A percentile compares a stretch with the other conserved stretches of the same genome.
Conservation (phyloP, 163 green algal genomes). For the Volvox carteri region DNA sequence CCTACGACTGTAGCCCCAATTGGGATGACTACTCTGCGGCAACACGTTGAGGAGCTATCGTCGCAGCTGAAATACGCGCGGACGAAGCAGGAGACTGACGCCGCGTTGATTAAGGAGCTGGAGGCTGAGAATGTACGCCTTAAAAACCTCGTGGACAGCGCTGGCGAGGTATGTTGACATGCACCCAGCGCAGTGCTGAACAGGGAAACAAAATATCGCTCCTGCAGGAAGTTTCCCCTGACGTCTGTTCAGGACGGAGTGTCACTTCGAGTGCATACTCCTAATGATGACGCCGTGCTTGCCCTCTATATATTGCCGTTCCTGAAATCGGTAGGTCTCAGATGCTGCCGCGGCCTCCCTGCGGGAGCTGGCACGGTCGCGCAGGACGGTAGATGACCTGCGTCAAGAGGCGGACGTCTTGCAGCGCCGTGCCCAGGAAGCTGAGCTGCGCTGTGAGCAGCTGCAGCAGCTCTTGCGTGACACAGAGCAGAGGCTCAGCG, state of each 20-base stretch:
- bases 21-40: conserved; percentile 31
- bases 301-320: background rate
- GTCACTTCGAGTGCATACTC: too few relatives aligned
- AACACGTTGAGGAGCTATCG: conserved; percentile 35
- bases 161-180: conserved; percentile 26
- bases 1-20: background rate
- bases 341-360: conserved; percentile 29
- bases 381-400: conserved; percentile 14
- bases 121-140: conserved; percentile 25
- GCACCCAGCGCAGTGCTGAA: too few relatives aligned
- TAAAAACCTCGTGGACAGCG: conserved; percentile 33
- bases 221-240: too few relatives aligned
- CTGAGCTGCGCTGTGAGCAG: conserved; percentile 9
- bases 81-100: conserved; percentile 50
- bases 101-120: background rate
- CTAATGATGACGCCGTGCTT: too few relatives aligned
- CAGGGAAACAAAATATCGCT: too few relatives aligned
- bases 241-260: too few relatives aligned
- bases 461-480: conserved; percentile 9
- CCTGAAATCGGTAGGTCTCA: conserved; percentile 20
- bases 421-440: background rate
- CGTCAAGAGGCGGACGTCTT: conserved; percentile 6
- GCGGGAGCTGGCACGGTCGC: conserved; percentile 17
- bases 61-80: conserved; percentile 4
- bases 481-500: background rate